Base-by-base conservation (phyloP, 2,329 filamentous ascomycete species). In the Harringtonia lauricola region DNA sequence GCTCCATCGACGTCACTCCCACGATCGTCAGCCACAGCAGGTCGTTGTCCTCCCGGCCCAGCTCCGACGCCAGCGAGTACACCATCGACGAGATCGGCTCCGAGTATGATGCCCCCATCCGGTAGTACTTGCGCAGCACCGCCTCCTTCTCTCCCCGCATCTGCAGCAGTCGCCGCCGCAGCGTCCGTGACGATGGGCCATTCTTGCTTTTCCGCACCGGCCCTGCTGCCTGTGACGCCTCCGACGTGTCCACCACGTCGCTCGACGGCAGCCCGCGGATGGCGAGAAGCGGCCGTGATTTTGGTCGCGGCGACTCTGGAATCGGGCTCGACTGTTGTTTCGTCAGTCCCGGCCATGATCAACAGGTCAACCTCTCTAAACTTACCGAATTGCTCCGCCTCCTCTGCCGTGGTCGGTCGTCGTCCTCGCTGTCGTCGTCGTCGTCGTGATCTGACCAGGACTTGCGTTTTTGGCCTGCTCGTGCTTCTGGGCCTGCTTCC, bases 11-110 rank as follows among this genome's bases (percentile, higher is more conserved):
- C n/a, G 85, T 88, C 30, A 95, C 86, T 7, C 92, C 92, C 22
- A 98, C 86, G 55, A 96, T 95, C 7, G 88, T 81, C 46, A 95
- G 74, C 92, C 92, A 98, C 14, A 98, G 71, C 19, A 96, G 71
- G 55, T 98, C 89, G 55, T 96, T 98, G 61, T 96, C 90, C 69
- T 96, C 92, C 42, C 89, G 83, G 49, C 92, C 92, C 8, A 98
- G 76, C 57, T 96, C 92, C 1, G 89, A 95, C 2, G 90, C 92
- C 14, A 98, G 71, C 1, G 88, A 94, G 62, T 96, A 98, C 57
- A 95, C 77, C 66, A 96, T 82, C 1, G 89, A 94, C 0, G 89
- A 92, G 44, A 96, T 86, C 1, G 92, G 92, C 59, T 98, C 92
- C 0, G 90, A 90, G 58, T 94, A 95, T 2, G 88, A 94, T 3